A percentile compares a stretch with the other conserved stretches of the same genome.
Evolutionary conservation across 805 yeast species (phyloP).

Genomic region (Wickerhamomyces hampshirensis): DNA sequence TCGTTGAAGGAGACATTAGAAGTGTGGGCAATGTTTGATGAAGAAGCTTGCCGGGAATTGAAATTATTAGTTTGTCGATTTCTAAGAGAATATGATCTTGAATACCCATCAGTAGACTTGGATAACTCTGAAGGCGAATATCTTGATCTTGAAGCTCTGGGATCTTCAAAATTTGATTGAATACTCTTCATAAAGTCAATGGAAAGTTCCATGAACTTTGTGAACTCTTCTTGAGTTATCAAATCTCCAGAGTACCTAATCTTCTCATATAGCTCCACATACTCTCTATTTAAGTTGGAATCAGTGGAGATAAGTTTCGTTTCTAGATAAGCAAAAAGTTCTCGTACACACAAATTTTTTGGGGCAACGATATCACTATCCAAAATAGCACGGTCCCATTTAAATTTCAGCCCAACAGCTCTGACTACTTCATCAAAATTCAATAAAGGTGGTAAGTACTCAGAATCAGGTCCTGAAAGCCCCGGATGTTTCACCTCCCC

Average conservation of each 20-base stretch:
- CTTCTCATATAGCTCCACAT: slow-evolving; percentile 56
- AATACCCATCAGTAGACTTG: slow-evolving; percentile 5
- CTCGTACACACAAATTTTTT: slow-evolving; percentile 36
- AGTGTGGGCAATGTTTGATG: not conserved
- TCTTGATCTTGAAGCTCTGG: not conserved
- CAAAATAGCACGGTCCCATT: slow-evolving; percentile 37
- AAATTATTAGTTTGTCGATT: slow-evolving; percentile 1
- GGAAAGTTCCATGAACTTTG: slow-evolving; percentile 48
- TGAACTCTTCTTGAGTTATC: slow-evolving; percentile 54
- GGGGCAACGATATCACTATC: slow-evolving; percentile 34
- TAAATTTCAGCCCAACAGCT: slow-evolving; percentile 54
- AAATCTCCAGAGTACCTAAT: slow-evolving; percentile 61
- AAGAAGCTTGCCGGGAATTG: not conserved
- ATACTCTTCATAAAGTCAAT: slow-evolving; percentile 28
- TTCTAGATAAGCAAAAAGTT: slow-evolving; percentile 34
- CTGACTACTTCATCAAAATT: slow-evolving; percentile 52
- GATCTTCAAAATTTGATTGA: slow-evolving; percentile 5
- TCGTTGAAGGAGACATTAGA: not conserved
- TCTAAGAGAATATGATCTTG: slow-evolving; percentile 5
- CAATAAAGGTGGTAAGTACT: slow-evolving; percentile 33
- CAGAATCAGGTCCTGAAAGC: slow-evolving; percentile 38
- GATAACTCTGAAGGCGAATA: slow-evolving; percentile 6
- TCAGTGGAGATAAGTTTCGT: slow-evolving; percentile 19
- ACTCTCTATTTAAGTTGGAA: slow-evolving; percentile 23
- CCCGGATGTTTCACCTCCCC: slow-evolving; percentile 47